A percentile compares a stretch with the other conserved stretches of the same genome.
These are phyloP conservation scores for Coniochaeta hoffmannii DNA, from an alignment of 2,329 filamentous ascomycete genomes.

Conservation along the genomic window DNA sequence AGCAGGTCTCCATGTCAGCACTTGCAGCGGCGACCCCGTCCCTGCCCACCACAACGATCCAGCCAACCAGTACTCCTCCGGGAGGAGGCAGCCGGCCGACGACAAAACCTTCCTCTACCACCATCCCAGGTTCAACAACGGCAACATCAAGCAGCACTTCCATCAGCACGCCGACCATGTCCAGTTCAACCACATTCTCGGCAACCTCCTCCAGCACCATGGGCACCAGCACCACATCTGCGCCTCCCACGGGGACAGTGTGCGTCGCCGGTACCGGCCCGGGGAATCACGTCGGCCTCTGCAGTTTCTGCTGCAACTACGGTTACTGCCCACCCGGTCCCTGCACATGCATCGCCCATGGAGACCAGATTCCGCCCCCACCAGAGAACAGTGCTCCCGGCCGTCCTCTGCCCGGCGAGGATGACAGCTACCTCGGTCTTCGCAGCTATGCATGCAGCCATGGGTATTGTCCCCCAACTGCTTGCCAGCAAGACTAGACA, in stretches of 20 bases:
- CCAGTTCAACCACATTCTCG: constrained; percentile 1
- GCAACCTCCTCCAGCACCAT: background rate
- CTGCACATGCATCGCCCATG: constrained; percentile 11
- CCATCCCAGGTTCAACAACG: background rate
- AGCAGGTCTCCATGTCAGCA: constrained; percentile 19
- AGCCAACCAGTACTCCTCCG: constrained; percentile 16
- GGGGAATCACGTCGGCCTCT: constrained; percentile 11
- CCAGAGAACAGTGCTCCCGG: constrained; percentile 19
- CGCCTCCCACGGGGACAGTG: background rate
- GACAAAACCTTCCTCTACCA: background rate
- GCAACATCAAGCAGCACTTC: background rate
- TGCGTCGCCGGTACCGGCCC: constrained; percentile 13
- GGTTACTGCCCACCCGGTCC: constrained; percentile 12
- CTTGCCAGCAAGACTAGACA: constrained; percentile 4
- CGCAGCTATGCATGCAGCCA: constrained; percentile 38
- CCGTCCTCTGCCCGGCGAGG: constrained; percentile 23
- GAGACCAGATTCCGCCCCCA: constrained; percentile 1
- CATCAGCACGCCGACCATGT: constrained; percentile 13
- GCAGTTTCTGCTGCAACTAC: constrained; percentile 11
- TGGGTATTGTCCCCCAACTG: constrained; percentile 34
- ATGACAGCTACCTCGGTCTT: constrained; percentile 31
- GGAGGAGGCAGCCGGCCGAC: background rate
- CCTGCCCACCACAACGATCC: constrained; percentile 14
- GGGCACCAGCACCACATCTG: background rate
- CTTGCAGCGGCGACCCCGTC: constrained; percentile 14